Conservation (phyloP, 805 yeast genomes). For the Ogataea wickerhamii region DNA sequence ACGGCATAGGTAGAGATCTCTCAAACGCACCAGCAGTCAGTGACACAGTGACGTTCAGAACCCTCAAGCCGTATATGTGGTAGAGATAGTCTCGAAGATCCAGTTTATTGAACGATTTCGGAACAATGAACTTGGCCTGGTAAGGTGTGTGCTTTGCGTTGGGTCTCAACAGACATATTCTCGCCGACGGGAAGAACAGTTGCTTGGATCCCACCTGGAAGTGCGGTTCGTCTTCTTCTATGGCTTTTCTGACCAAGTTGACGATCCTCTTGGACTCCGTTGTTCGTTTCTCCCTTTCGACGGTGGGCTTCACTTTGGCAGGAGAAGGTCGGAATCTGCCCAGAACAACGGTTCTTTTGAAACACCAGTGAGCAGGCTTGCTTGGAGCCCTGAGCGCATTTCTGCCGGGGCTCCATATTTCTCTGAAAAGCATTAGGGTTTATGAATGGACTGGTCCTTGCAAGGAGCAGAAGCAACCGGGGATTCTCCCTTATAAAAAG, state of each 20-base stretch:
- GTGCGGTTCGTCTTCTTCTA: slow-evolving; percentile 67
- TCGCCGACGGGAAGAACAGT: slow-evolving; percentile 81
- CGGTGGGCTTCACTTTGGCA: slow-evolving; percentile 19
- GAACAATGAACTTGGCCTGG: slow-evolving; percentile 95
- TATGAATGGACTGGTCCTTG: too few species aligned
- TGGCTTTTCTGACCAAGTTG: slow-evolving; percentile 39
- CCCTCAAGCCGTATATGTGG: slow-evolving; percentile 86
- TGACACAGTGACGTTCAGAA: slow-evolving; percentile 83
- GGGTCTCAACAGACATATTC: slow-evolving; percentile 77
- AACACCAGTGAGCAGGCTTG: slow-evolving; percentile 8
- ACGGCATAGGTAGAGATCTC: slow-evolving; percentile 50
- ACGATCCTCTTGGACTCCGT: slow-evolving; percentile 27
- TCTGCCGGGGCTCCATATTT: neutral
- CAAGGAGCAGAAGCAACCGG: too few species aligned
- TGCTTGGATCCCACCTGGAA: slow-evolving; percentile 76
- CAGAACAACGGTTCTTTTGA: slow-evolving; percentile 25
- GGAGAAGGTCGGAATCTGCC: slow-evolving; percentile 31
- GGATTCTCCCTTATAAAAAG: too few species aligned
- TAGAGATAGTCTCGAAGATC: slow-evolving; percentile 92
- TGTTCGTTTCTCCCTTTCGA: slow-evolving; percentile 23
- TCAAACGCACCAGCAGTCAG: slow-evolving; percentile 68
- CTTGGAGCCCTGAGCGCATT: slow-evolving; percentile 11
- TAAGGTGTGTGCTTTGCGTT: slow-evolving; percentile 96
- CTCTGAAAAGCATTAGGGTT: neutral
- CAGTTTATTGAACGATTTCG: slow-evolving; percentile 87